Evolutionary conservation across 2,329 filamentous ascomycete genomes (phyloP), one percentile per base, ranked within the genome.

Genomic region (Thermothelomyces thermophilus): DNA sequence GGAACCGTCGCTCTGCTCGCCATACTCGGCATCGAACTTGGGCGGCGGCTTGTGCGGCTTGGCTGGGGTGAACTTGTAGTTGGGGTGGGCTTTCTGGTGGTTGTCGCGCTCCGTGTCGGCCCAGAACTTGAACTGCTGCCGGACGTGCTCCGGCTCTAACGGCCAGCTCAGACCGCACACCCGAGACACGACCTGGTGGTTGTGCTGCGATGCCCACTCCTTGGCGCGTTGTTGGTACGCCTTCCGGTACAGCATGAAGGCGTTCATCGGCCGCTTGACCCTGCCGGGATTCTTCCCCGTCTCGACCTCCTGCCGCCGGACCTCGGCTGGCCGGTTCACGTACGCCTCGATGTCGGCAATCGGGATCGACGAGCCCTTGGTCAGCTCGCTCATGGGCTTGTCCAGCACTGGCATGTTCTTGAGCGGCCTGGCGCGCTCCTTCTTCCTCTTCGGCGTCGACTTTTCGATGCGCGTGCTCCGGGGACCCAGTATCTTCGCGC

Each of bases 171-270:
- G 74, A 24, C 90, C 93, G 50, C 88, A 89, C n/a, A 93, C 81
- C 40, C 83, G 82, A 2, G 91, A 97, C 22, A 97, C 86, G 31
- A 93, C 74, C 66, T 98, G 91, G 66, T 98, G 91, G 69, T 97
- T 96, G 67, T 93, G 91, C 61, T 93, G 83, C 13, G 80, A 73
- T 60, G 86, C 87, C 74, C 83, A 87, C 45, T 80, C 75, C 68
- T 95, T 95, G 52, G 87, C 88, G 28, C 90, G 77, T 54, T 93
- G 87, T 53, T 94, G 87, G 64, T 88, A 96, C 6, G 89, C 88
- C 58, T 93, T 95, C 36, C 93, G 85, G 67, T 98, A 98, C 44
- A 98, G 74, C 86, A 98, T 95, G 72, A 97, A 98, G 1, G 88
- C 91, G 67, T 98, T 98, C 85, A 96, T 95, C 2, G 93, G 90